Evolutionary conservation across 208 protist species (phyloP).

Genomic region (Trichomonas tenax): DNA sequence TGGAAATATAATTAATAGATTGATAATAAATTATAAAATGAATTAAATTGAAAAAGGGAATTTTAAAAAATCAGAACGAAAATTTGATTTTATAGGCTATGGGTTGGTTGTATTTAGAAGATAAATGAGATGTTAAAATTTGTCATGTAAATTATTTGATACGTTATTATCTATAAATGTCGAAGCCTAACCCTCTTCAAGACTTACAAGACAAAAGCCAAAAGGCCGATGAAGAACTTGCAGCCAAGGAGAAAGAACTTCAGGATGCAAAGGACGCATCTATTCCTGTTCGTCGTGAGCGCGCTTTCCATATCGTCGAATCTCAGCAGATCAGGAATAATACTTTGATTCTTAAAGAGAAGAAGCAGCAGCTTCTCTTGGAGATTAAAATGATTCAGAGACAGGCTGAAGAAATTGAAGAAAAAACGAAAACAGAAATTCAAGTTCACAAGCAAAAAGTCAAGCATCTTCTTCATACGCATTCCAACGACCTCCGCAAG

Average conservation of each 20-base stretch:
- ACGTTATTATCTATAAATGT: no score
- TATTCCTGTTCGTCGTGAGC: neutral
- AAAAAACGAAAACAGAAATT: neutral
- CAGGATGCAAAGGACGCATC: neutral
- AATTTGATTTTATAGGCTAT: no score
- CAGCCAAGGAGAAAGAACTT: neutral
- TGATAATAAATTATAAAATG: no score
- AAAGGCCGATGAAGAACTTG: neutral
- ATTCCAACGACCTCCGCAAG: neutral
- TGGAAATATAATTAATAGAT: no score
- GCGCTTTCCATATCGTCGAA: neutral
- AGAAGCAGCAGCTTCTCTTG: neutral
- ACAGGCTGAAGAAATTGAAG: slow-evolving; percentile 18
- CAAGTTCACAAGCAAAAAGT: slow-evolving; percentile 7
- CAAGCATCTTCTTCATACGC: neutral
- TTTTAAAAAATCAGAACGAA: no score
- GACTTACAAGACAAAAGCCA: neutral
- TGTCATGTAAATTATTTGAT: no score
- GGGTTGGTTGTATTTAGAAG: no score
- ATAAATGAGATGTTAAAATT: no score
- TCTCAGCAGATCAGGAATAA: neutral
- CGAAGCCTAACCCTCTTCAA: neutral
- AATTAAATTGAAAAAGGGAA: no score
- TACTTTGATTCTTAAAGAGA: neutral
- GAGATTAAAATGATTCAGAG: neutral